These are phyloP conservation scores for Leccinum colubrinum DNA, from an alignment of 1,284 basidiomycete genomes.

Conservation along the genomic window DNA sequence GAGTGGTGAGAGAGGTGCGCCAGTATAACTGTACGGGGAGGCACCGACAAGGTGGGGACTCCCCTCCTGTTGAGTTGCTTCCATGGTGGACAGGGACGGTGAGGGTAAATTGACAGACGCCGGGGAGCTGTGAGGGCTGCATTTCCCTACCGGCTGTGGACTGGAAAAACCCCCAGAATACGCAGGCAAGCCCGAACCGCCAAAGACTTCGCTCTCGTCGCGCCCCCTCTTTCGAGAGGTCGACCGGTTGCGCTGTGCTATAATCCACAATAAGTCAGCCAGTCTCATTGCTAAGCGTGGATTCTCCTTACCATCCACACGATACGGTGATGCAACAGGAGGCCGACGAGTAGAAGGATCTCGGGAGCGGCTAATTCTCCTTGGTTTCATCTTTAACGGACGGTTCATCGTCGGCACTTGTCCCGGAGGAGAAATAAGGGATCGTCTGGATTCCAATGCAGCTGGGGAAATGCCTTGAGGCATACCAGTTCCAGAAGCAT, in stretches of 20 bases:
- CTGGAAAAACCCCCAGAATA: constrained; percentile 55
- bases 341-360: constrained; percentile 60
- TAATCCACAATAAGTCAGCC: constrained; percentile 29
- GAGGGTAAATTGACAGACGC: constrained; percentile 70
- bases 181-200: constrained; percentile 34
- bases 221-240: constrained; percentile 69
- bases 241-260: constrained; percentile 67
- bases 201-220: constrained; percentile 55
- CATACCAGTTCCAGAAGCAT: constrained; percentile 25
- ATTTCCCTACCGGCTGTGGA: constrained; percentile 41
- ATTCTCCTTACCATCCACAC: constrained; percentile 58
- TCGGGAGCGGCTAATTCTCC: constrained; percentile 55
- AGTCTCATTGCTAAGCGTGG: constrained; percentile 5
- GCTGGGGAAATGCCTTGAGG: constrained; percentile 35
- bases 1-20: constrained; percentile 48
- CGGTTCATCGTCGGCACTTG: constrained; percentile 39
- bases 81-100: constrained; percentile 49
- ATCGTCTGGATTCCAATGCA: constrained; percentile 47
- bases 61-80: constrained; percentile 41
- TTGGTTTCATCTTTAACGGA: constrained; percentile 50
- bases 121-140: constrained; percentile 72
- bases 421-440: constrained; percentile 31
- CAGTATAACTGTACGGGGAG: constrained; percentile 39
- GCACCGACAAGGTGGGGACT: constrained; percentile 42
- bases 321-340: constrained; percentile 61